Evolutionary conservation across 192 early-diverging fungal genomes (phyloP).

Genomic region (Powellomyces hirtus): DNA sequence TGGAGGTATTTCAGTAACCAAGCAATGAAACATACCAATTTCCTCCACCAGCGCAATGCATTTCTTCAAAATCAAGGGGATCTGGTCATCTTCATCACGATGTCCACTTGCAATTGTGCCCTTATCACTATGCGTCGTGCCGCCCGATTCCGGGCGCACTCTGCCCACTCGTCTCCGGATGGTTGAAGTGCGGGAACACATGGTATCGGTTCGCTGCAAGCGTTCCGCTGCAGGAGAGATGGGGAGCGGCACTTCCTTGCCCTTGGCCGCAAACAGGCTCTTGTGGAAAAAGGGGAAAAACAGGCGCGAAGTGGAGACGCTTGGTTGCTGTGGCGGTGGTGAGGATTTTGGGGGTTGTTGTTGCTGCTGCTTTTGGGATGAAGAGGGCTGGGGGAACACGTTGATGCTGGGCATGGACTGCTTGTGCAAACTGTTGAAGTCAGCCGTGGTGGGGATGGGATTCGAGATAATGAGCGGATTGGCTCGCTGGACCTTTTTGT

Average conservation of each 20-base stretch:
- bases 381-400: neutral
- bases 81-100: slow-evolving; percentile 27
- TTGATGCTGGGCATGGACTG: no score
- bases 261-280: slow-evolving; percentile 23
- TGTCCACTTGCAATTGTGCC: slow-evolving; percentile 33
- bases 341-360: neutral
- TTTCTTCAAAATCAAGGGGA: slow-evolving; percentile 45
- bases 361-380: no score
- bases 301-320: slow-evolving; percentile 12
- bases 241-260: slow-evolving; percentile 4
- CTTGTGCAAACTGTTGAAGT: no score
- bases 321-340: slow-evolving; percentile 1
- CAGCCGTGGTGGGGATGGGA: neutral
- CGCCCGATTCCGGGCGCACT: slow-evolving; percentile 24
- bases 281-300: slow-evolving; percentile 34
- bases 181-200: slow-evolving; percentile 33
- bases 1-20: neutral
- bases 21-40: slow-evolving; percentile 38
- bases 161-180: slow-evolving; percentile 38
- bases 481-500: neutral
- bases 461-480: neutral
- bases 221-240: slow-evolving; percentile 16
- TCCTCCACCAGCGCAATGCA: slow-evolving; percentile 51
- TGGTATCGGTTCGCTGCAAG: slow-evolving; percentile 33
- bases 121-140: slow-evolving; percentile 24